Evolutionary conservation across 495 filamentous ascomycete genomes (phyloP), one percentile per base, ranked within the genome.

Genomic region (Recurvomyces mirabilis): DNA sequence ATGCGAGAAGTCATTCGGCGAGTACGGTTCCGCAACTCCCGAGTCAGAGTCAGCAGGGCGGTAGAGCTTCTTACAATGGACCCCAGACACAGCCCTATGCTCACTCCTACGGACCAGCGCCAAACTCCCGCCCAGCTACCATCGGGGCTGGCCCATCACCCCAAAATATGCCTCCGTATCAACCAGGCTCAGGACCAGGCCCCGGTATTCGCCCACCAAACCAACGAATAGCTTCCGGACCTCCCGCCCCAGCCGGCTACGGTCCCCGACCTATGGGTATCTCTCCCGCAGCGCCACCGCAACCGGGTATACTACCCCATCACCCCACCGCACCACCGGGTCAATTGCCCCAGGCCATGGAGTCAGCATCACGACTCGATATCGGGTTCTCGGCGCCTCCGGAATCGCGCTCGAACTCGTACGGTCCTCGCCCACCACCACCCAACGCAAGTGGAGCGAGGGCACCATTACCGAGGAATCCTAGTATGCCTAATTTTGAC

Each of bases 331-430:
- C 33, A 18, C 46, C 41, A 20, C 45, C n/a, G 20, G 18, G 42
- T 5, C 42, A 38, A 21, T 7, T 20, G 14, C 19, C 13, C 38
- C 37, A 29, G 39, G 37, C 39, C 30, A 15, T 54, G 22, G 61
- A 65, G 57, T 61, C 21, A 60, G 61, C 14, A 63, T 58, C 43
- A 41, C 58, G 18, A 55, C 58, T 29, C 7, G 26, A 29, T n/a
- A 29, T 29, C 26, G 26, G 26, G n/a, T 29, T 7, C 26, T 29
- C 26, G 34, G 34, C 14, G 34, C 37, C 37, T n/a, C 3, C 43
- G 11, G 12, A 38, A 30, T 18, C 24, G n/a, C n/a, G n/a, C 23
- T 20, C 31, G 17, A 15, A 18, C 14, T n/a, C n/a, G n/a, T n/a
- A n/a, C n/a, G n/a, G n/a, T n/a, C n/a, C n/a, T n/a, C n/a, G n/a